Base-by-base conservation (phyloP, 2,329 filamentous ascomycete genomes). In the Pseudocercospora eumusae region DNA sequence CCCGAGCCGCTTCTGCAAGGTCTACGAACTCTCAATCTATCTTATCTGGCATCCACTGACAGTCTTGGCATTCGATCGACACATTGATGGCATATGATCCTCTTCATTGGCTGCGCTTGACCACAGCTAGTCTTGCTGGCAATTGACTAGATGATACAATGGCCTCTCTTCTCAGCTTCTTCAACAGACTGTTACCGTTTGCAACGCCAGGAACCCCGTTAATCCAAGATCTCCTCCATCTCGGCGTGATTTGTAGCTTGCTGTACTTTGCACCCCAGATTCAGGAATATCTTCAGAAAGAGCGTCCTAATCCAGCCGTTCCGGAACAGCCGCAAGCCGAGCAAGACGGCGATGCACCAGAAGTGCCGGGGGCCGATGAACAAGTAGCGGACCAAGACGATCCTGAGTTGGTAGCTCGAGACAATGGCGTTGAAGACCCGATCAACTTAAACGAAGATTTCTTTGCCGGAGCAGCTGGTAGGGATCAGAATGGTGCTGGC, bases 261-360 rank as follows among this genome's bases (percentile, higher is more conserved):
- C 72, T 82, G 15, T 82, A 82, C 69, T 80, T 74, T 64, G 80
- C 77, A 0, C 80, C 80, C 18, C 76, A 78, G 64, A 76, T 82
- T 36, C 77, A 81, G 63, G 73, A 75, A 56, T 69, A 69, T 56
- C 56, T 69, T 59, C 76, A 78, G 45, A 40, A 45, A 21, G 25
- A 59, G 28, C 31, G 15, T 11, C 33, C 9, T 20, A 15, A 28
- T 18, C 60, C 40, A 33, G 27, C 8, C 15, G 23, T 47, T 11
- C 40, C 58, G 2, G 54, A 58, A 21, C 52, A 60, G 11, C 60
- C 58, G 3, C 61, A 47, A 4, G 63, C 53, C 10, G 40, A 58
- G n/a, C 42, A 42, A 13, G 11, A 23, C 25, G 59, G 44, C 44
- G 47, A 53, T 20, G 47, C 54, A 7, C 27, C 31, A 9, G 47